phyloP scores from a whole-genome alignment of 2,329 filamentous ascomycete genomes.

The Penicillium sp. region DNA sequence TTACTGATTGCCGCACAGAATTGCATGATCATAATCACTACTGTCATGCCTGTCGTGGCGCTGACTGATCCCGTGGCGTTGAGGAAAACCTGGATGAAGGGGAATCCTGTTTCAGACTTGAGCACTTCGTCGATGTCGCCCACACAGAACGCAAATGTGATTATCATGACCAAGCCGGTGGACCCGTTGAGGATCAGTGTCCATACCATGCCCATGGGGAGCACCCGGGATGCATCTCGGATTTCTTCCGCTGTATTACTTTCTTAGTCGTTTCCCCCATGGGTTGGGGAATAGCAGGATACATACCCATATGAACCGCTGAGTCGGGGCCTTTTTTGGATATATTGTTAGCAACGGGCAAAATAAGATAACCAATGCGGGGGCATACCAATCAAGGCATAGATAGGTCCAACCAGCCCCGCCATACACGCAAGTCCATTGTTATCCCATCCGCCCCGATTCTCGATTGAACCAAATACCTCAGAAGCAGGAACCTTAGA shows the following conservation, averaged over 20 bases:
- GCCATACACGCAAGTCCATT: background rate
- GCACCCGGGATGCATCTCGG: background rate
- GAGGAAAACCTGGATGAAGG: background rate
- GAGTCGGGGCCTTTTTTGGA: background rate
- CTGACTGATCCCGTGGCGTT: background rate
- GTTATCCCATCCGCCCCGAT: background rate
- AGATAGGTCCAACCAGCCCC: background rate
- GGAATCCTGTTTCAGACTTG: background rate
- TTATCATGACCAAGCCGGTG: background rate
- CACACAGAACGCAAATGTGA: background rate
- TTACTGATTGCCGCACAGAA: background rate
- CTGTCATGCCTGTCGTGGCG: background rate
- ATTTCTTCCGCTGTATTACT: background rate
- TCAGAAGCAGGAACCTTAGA: background rate
- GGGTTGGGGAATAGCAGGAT: background rate
- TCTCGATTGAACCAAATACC: background rate
- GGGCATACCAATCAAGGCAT: background rate
- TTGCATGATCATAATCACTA: background rate
- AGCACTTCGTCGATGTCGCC: background rate
- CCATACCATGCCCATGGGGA: background rate
- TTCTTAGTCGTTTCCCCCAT: background rate
- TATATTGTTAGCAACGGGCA: background rate
- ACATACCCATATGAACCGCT: background rate
- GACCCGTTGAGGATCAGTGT: background rate
- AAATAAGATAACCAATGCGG: background rate